phyloP scores from a whole-genome alignment of 495 filamentous ascomycete genomes.

The Parachaetomium inaequale region DNA sequence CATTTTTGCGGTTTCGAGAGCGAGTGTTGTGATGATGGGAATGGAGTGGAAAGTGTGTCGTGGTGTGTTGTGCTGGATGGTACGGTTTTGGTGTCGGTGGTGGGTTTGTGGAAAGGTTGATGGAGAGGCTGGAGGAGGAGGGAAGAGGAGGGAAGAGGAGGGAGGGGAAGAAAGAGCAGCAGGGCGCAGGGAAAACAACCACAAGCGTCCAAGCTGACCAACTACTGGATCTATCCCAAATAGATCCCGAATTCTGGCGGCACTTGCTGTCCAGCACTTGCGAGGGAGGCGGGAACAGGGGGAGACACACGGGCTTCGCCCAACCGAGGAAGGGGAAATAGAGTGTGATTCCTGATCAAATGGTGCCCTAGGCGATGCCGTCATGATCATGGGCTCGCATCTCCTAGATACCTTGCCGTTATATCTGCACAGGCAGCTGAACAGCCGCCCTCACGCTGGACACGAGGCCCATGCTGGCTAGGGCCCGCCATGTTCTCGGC shows the following conservation, averaged over 20 bases:
- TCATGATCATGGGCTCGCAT: neutral
- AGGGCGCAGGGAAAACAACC: neutral
- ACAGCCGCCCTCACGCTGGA: no score
- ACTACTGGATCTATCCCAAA: neutral
- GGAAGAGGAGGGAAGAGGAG: no score
- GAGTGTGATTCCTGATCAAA: neutral
- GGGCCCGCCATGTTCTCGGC: no score
- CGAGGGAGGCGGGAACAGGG: neutral
- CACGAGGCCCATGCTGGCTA: no score
- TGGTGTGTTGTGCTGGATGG: neutral
- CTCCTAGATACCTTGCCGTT: neutral
- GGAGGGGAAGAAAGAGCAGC: neutral
- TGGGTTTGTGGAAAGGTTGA: neutral
- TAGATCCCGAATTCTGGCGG: neutral
- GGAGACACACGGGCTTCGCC: neutral
- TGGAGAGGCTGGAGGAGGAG: neutral
- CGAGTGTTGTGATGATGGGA: neutral
- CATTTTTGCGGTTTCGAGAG: slow-evolving; percentile 13
- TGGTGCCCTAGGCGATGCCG: neutral
- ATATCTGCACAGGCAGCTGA: no score
- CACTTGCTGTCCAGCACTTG: slow-evolving; percentile 6
- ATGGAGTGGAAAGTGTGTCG: neutral
- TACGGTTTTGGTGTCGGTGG: neutral
- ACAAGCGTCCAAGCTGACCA: neutral
- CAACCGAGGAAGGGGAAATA: neutral